A percentile compares a stretch with the other conserved stretches of the same genome.
Evolutionary conservation across 176 grass and related monocot species (phyloP).

Genomic region (Puya raimondii): DNA sequence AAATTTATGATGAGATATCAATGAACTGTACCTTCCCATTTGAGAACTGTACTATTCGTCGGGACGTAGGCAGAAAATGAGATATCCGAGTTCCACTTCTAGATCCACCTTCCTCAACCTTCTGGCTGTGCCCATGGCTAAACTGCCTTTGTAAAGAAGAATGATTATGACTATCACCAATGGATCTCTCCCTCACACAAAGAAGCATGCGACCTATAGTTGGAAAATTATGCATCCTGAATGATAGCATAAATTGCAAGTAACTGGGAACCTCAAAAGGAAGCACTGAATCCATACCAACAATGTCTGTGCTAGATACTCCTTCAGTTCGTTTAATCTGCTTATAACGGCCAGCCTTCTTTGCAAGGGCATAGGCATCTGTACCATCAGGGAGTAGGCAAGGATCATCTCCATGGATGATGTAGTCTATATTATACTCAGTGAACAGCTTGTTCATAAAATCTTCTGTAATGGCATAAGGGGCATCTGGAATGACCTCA

Average conservation of each 20-base stretch:
- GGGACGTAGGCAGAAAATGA: conserved; percentile 84
- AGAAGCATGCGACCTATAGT: conserved; percentile 77
- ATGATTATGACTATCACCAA: conserved; percentile 49
- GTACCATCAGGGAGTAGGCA: conserved; percentile 86
- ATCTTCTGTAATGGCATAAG: conserved; percentile 89
- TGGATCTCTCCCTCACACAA: conserved; percentile 75
- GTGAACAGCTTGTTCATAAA: conserved; percentile 87
- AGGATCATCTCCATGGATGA: conserved; percentile 96
- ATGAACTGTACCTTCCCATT: conserved; percentile 55
- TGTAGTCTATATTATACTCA: conserved; percentile 94
- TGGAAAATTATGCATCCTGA: background rate
- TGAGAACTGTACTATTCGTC: conserved; percentile 92
- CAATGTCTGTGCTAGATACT: conserved; percentile 85
- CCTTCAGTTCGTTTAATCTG: conserved; percentile 94
- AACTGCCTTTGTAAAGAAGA: conserved; percentile 85
- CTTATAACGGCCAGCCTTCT: conserved; percentile 91
- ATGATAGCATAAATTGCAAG: background rate
- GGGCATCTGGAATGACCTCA: conserved; percentile 79
- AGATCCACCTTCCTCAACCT: conserved; percentile 44
- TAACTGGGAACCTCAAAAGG: background rate
- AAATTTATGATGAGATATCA: background rate
- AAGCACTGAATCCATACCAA: conserved; percentile 47
- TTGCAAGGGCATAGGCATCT: conserved; percentile 85
- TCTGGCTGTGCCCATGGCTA: conserved; percentile 63
- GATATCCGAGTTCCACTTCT: conserved; percentile 66